These are phyloP conservation scores for Bipolaris oryzae DNA, from an alignment of 2,329 filamentous ascomycete species.

Conservation along the genomic window DNA sequence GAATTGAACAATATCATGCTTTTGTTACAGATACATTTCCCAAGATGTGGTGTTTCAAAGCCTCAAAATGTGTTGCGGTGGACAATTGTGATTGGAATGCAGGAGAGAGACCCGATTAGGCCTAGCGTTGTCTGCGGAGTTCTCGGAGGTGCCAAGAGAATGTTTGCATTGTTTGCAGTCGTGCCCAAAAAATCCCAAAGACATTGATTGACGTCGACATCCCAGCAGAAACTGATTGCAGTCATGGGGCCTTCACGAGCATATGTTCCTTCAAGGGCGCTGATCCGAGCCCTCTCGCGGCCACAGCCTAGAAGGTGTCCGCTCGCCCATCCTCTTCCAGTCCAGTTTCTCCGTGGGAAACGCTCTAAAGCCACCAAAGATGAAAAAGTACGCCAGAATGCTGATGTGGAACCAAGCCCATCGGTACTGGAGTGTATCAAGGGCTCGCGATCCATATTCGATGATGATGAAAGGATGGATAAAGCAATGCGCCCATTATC, in stretches of 20 bases:
- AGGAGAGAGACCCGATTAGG: background rate
- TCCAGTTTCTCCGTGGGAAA: slow-evolving; percentile 31
- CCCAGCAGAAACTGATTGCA: background rate
- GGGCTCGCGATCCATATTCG: slow-evolving; percentile 4
- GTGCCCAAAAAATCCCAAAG: slow-evolving; percentile 16
- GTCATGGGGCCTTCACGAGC: slow-evolving; percentile 27
- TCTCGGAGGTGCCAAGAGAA: slow-evolving; percentile 33
- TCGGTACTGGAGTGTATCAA: slow-evolving; percentile 8
- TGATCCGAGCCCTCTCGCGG: slow-evolving; percentile 34
- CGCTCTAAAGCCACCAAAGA: slow-evolving; percentile 21
- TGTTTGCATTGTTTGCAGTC: slow-evolving; percentile 19
- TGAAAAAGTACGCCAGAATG: slow-evolving; percentile 11
- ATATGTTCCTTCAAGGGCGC: slow-evolving; percentile 35
- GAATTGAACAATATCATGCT: background rate
- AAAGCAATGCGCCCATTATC: slow-evolving; percentile 21
- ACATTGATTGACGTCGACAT: background rate
- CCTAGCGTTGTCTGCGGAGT: slow-evolving; percentile 22
- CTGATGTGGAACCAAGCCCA: slow-evolving; percentile 1
- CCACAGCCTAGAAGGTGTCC: slow-evolving; percentile 28
- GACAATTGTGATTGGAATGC: background rate
- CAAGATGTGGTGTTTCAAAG: background rate
- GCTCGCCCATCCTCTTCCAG: slow-evolving; percentile 21
- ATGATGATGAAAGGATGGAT: slow-evolving; percentile 13
- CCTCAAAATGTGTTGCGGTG: background rate
- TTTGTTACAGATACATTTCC: background rate